Percentiles rank a stretch among this genome's conserved stretches.
phyloP scores from a whole-genome alignment of 495 filamentous ascomycete genomes.

The Hypoxylon cercidicola region DNA sequence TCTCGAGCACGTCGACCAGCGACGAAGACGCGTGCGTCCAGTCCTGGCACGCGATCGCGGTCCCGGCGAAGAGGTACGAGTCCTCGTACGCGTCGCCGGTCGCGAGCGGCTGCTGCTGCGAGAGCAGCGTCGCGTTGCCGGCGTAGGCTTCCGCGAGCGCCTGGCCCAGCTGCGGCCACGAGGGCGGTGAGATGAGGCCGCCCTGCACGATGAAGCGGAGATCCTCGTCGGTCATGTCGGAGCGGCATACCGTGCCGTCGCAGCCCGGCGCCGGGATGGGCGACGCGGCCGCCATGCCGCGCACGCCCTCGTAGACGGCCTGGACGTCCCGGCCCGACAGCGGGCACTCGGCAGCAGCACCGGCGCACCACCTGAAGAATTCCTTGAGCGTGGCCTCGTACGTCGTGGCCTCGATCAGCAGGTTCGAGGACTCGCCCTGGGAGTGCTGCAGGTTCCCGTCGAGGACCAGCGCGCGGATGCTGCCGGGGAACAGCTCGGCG shows the following conservation, averaged over 20 bases:
- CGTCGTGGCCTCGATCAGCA: conserved; percentile 42
- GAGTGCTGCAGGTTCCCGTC: conserved; percentile 51
- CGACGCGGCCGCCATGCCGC: conserved; percentile 35
- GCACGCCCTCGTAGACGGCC: conserved; percentile 41
- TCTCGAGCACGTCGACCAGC: conserved; percentile 39
- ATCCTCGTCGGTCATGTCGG: conserved; percentile 33
- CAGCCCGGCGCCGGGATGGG: conserved; percentile 50
- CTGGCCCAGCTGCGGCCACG: conserved; percentile 40
- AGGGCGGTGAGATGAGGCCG: conserved; percentile 19
- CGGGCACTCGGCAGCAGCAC: conserved; percentile 32
- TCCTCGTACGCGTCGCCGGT: conserved; percentile 36
- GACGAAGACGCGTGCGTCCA: conserved; percentile 41
- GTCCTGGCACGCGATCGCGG: conserved; percentile 51
- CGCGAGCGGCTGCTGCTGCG: conserved; percentile 37
- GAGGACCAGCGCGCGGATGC: conserved; percentile 42
- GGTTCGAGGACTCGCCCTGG: conserved; percentile 43
- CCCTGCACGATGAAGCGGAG: conserved; percentile 35
- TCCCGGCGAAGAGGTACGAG: conserved; percentile 36
- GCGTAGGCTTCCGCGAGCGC: conserved; percentile 41
- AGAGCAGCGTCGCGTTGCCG: conserved; percentile 46
- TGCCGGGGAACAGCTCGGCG: conserved; percentile 48
- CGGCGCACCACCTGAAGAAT: conserved; percentile 52
- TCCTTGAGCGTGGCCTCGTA: conserved; percentile 48
- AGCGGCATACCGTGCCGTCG: conserved; percentile 36
- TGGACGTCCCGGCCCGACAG: conserved; percentile 44